Evolutionary conservation across 192 early-diverging fungal genomes (phyloP).

Genomic region (Podila horticola): DNA sequence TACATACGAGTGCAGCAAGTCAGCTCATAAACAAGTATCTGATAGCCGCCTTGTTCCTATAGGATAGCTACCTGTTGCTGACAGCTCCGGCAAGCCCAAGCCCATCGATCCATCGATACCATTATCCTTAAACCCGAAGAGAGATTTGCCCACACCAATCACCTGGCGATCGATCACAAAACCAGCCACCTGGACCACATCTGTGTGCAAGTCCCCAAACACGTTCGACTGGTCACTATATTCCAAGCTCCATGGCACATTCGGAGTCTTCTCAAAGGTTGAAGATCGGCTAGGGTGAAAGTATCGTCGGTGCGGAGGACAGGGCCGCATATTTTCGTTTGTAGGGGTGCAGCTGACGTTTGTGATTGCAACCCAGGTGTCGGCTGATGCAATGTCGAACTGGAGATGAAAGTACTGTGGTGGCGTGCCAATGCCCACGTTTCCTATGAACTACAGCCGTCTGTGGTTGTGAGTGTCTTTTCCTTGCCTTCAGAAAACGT

Average conservation of each 20-base stretch:
- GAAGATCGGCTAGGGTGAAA: conserved; percentile 11
- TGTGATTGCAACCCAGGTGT: conserved; percentile 62
- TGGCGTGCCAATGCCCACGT: conserved; percentile 71
- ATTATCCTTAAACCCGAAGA: conserved; percentile 50
- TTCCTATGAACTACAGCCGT: conserved; percentile 55
- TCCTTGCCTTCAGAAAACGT: background rate
- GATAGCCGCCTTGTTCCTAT: background rate
- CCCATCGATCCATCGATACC: conserved; percentile 69
- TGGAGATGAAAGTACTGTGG: conserved; percentile 64
- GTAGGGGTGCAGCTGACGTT: conserved; percentile 5
- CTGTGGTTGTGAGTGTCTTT: background rate
- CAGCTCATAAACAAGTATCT: background rate
- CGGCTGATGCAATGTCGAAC: conserved; percentile 69
- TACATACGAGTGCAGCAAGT: background rate
- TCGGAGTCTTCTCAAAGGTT: conserved; percentile 1
- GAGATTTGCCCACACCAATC: conserved; percentile 65
- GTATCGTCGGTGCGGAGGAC: conserved; percentile 20
- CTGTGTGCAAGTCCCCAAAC: conserved; percentile 32
- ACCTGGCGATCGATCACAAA: conserved; percentile 61
- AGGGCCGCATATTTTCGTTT: conserved; percentile 10
- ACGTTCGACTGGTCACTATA: conserved; percentile 45
- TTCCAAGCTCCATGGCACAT: conserved; percentile 22
- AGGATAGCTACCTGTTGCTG: background rate
- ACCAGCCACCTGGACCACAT: conserved; percentile 63
- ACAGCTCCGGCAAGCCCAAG: conserved; percentile 33